Base-by-base conservation (phyloP, 495 filamentous ascomycete species). In the Aspergillus avenaceus region DNA sequence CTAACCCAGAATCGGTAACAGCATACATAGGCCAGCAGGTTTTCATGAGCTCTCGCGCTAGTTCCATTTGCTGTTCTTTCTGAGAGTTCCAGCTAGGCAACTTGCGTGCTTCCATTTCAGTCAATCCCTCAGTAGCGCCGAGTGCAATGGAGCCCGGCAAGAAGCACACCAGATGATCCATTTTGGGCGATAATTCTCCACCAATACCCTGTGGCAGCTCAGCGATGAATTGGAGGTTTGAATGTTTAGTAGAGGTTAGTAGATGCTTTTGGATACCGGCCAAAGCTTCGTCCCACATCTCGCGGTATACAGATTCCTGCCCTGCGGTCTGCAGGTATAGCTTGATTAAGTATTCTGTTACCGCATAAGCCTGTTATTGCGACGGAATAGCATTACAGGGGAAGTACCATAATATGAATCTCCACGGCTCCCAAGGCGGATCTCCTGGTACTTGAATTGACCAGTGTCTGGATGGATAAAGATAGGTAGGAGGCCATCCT, bases 101-200 rank as follows among this genome's bases (percentile, higher is more conserved):
- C 56, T 82, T 80, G 44, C 76, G 81, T 7, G 88, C 87, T 59
- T 86, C 82, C 2, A 73, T 64, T 47, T 89, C 76, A 1, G 79
- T 79, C 32, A 81, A 49, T 2, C 90, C 90, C 28, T 80, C 85
- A 0, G 90, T 95, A 2, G 76, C 85, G 9, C 78, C 87, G 2
- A 93, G 75, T 0, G 88, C 90, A 53, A 93, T 89, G 13, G 88
- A 91, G 23, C 90, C 90, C 0, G 89, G 88, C 79, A 92, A 85
- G 73, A 92, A 93, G 71, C 90, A 95, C 44, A 92, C 89, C n/a
- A 93, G 74, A 62, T 95, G 90, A 58, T 93, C 89, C 90, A 95
- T 92, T 69, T 95, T 95, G 18, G 89, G 86, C 4, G 79, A 80
- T 21, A 91, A 55, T 0, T 62, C 47, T 1, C 73, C 66, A 36